Conservation (phyloP, 83 land plant species). For the Isoetes engelmannii region DNA sequence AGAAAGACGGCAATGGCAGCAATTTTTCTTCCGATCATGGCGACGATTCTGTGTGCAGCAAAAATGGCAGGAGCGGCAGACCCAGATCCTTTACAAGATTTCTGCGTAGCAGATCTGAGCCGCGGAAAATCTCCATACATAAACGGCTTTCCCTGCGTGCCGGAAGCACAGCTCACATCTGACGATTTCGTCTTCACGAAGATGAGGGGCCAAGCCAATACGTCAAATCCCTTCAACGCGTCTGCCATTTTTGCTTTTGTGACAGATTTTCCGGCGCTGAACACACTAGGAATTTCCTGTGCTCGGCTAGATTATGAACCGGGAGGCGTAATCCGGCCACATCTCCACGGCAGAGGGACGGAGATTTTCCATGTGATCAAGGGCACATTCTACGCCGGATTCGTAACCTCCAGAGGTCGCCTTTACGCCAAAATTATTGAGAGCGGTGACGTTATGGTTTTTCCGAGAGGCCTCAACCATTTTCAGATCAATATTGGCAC, state of each 20-base stretch:
- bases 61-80: background rate
- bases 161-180: conserved; percentile 7
- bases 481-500: background rate
- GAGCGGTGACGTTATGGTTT: background rate
- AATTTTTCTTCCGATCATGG: no score
- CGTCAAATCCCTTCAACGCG: conserved; percentile 15
- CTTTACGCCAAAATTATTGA: background rate
- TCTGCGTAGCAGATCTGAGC: conserved; percentile 1
- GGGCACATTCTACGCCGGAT: conserved; percentile 39
- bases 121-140: background rate
- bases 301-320: conserved; percentile 29
- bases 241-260: conserved; percentile 26
- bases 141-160: background rate
- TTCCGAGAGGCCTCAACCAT: background rate
- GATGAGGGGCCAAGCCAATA: conserved; percentile 21
- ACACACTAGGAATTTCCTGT: conserved; percentile 46
- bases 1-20: no score
- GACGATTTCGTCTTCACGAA: conserved; percentile 45
- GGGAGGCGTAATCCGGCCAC: conserved; percentile 37
- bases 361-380: conserved; percentile 36
- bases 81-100: conserved; percentile 1
- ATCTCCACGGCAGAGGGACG: conserved; percentile 41
- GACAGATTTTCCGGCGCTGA: conserved; percentile 37
- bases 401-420: conserved; percentile 25
- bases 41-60: no score